Evolutionary conservation across 2,329 filamentous ascomycete genomes (phyloP), one percentile per base, ranked within the genome.

Genomic region (Pestalotiopsis sp.): DNA sequence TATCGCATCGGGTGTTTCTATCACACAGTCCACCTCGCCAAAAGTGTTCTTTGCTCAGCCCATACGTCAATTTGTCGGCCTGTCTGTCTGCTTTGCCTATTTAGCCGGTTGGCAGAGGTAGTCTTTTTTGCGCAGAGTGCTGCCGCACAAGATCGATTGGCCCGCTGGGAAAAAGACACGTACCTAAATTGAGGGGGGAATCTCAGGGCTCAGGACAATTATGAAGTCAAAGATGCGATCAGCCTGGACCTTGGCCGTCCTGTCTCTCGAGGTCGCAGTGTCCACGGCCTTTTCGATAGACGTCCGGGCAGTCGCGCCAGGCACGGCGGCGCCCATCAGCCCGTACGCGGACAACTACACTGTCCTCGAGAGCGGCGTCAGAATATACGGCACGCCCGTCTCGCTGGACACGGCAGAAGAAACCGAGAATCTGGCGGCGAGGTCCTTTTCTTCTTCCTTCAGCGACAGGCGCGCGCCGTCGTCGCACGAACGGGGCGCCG

Each of bases 361-460:
- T 3, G 27, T n/a, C n/a, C 41, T 65, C 20, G 63, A 45, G 31
- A 65, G 63, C 63, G 63, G 63, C 9, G 63, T 65, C 63, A 65
- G 63, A 31, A 65, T 65, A 55, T 65, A 65, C 27, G 63, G 63
- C 7, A 64, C 23, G 3, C 59, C 59, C 6, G 14, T 11, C 5
- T n/a, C 36, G 12, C 27, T 36, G 14, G 25, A 20, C 3, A 36
- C 31, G 27, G 27, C 59, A 5, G 27, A 23, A 20, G 59, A 14
- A 4, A 17, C 31, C 45, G 45, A 59, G 23, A 6, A 13, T 2
- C 23, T 13, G 59, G 9, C 59, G 14, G 14, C 27, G 3, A 62
- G 23, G 27, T 27, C 23, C 27, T 20, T 13, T 3, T 20, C 38
- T 23, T n/a, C 20, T 17, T 39, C 27, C 57, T 23, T 13, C 13